Evolutionary conservation across 1,284 basidiomycete species (phyloP).

Genomic region (Moesziomyces antarcticus): DNA sequence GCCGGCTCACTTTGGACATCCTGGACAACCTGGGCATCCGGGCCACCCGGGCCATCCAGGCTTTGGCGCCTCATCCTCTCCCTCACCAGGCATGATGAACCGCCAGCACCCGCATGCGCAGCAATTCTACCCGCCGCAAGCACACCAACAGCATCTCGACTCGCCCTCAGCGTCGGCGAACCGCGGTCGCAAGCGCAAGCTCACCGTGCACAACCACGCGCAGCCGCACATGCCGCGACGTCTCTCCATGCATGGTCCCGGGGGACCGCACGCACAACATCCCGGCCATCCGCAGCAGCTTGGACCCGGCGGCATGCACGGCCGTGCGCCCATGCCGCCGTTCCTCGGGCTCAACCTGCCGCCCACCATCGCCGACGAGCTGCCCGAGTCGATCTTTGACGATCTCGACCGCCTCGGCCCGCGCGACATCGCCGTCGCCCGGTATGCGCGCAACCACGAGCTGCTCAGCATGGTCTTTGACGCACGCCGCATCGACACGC

Average conservation of each 20-base stretch:
- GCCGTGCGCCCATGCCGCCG: slow-evolving; percentile 16
- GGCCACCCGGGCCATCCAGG: slow-evolving; percentile 38
- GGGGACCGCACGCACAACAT: slow-evolving; percentile 10
- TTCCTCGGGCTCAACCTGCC: slow-evolving; percentile 45
- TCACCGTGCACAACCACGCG: slow-evolving; percentile 25
- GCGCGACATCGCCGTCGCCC: slow-evolving; percentile 59
- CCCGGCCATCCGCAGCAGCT: slow-evolving; percentile 9
- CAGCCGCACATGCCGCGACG: slow-evolving; percentile 25
- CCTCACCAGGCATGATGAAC: slow-evolving; percentile 38
- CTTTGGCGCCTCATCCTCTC: slow-evolving; percentile 21
- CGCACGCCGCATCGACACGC: slow-evolving; percentile 56
- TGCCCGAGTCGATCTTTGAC: slow-evolving; percentile 53
- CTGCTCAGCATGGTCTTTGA: slow-evolving; percentile 62
- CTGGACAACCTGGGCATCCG: slow-evolving; percentile 19
- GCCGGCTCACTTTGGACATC: slow-evolving; percentile 17
- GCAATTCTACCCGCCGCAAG: slow-evolving; percentile 34
- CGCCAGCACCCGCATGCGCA: slow-evolving; percentile 32
- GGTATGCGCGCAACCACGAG: slow-evolving; percentile 65
- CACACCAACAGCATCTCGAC: slow-evolving; percentile 38
- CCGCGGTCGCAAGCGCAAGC: slow-evolving; percentile 45
- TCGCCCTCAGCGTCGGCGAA: slow-evolving; percentile 28
- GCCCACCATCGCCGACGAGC: slow-evolving; percentile 43
- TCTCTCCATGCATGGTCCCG: slow-evolving; percentile 31
- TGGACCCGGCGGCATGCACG: slow-evolving; percentile 3
- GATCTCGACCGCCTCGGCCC: slow-evolving; percentile 61